Evolutionary conservation across 306 rosid genomes (phyloP).

Genomic region (Sesbania bispinosa): DNA sequence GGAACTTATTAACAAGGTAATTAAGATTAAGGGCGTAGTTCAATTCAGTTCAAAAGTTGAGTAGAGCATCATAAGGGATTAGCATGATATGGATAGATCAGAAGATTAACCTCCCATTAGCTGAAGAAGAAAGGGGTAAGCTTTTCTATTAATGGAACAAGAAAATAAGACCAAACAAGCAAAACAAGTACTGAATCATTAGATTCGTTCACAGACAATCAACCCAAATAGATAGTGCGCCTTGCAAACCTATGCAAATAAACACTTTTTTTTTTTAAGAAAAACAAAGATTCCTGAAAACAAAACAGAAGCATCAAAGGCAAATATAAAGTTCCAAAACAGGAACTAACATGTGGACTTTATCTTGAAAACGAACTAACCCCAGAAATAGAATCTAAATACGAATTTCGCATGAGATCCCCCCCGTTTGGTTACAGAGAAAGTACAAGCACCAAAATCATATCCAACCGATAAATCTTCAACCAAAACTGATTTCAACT

Average conservation of each 20-base stretch:
- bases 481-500: not conserved
- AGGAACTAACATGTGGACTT: slow-evolving; percentile 31
- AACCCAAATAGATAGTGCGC: slow-evolving; percentile 31
- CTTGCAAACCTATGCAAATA: slow-evolving; percentile 34
- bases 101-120: slow-evolving; percentile 12
- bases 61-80: not conserved
- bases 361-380: slow-evolving; percentile 32
- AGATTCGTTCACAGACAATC: slow-evolving; percentile 34
- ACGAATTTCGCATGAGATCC: slow-evolving; percentile 33
- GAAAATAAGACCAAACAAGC: slow-evolving; percentile 28
- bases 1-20: not conserved
- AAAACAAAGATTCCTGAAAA: slow-evolving; percentile 40
- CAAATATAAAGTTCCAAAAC: slow-evolving; percentile 54
- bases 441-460: slow-evolving; percentile 27
- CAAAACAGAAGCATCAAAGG: slow-evolving; percentile 60
- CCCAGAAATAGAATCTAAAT: slow-evolving; percentile 30
- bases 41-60: not conserved
- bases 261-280: slow-evolving; percentile 11
- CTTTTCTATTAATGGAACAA: slow-evolving; percentile 4
- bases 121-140: slow-evolving; percentile 13
- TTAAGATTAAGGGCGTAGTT: not conserved
- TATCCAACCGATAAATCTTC: not conserved
- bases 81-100: slow-evolving; percentile 25
- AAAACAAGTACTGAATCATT: slow-evolving; percentile 42
- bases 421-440: slow-evolving; percentile 27